These are phyloP conservation scores for Fusarium poae DNA, from an alignment of 2,329 filamentous ascomycete genomes.

Conservation along the genomic window DNA sequence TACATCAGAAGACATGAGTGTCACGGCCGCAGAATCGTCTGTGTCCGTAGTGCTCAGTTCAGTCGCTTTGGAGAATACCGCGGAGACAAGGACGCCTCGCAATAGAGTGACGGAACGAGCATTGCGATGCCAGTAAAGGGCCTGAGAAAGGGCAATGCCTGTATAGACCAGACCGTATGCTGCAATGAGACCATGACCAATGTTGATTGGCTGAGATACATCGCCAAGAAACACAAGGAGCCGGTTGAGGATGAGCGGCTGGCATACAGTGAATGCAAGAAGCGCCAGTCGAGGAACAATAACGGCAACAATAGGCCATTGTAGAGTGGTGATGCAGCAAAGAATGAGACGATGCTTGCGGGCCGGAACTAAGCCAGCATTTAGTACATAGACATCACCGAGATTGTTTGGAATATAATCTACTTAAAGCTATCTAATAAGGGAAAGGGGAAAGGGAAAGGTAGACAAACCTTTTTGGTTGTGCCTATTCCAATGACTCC, in stretches of 20 bases:
- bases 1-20: constrained; percentile 59
- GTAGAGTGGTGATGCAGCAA: constrained; percentile 49
- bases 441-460: neutral
- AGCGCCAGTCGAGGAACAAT: constrained; percentile 52
- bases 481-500: constrained; percentile 45
- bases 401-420: constrained; percentile 12
- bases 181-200: constrained; percentile 52
- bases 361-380: constrained; percentile 29
- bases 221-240: constrained; percentile 52
- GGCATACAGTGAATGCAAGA: constrained; percentile 55
- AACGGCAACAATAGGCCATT: constrained; percentile 49
- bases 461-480: constrained; percentile 45
- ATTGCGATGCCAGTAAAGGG: constrained; percentile 52
- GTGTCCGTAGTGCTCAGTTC: constrained; percentile 47
- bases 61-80: constrained; percentile 54
- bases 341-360: constrained; percentile 47
- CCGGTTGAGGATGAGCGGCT: constrained; percentile 54
- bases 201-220: constrained; percentile 37
- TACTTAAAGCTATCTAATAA: constrained; percentile 29
- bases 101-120: constrained; percentile 53
- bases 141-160: constrained; percentile 51
- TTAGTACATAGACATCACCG: constrained; percentile 42
- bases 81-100: constrained; percentile 51
- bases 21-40: constrained; percentile 54
- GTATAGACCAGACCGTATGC: constrained; percentile 53